These are phyloP conservation scores for Mycena galericulata DNA, from an alignment of 768 basidiomycete genomes.

Conservation along the genomic window DNA sequence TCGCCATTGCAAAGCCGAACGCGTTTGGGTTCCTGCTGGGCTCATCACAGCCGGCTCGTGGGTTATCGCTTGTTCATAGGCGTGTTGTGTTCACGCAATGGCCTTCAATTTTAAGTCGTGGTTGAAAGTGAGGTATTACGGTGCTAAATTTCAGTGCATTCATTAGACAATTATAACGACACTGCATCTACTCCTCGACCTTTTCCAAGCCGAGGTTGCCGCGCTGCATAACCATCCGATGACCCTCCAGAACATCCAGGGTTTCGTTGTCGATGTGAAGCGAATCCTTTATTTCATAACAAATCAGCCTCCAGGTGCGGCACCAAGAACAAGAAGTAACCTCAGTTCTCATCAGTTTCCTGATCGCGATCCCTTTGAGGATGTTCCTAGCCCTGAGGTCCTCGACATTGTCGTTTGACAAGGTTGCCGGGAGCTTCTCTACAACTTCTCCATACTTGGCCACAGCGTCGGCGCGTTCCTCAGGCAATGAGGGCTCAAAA, in stretches of 20 bases:
- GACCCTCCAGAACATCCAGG: constrained; percentile 35
- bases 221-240: constrained; percentile 30
- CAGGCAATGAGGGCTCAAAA: constrained; percentile 39
- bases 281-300: constrained; percentile 21
- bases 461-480: constrained; percentile 32
- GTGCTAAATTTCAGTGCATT: too few species aligned
- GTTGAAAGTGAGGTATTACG: too few species aligned
- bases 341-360: constrained; percentile 39
- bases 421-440: constrained; percentile 7
- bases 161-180: too few species aligned
- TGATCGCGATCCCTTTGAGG: constrained; percentile 35
- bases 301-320: background rate
- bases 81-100: too few species aligned
- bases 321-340: background rate
- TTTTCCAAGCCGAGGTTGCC: constrained; percentile 37
- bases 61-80: too few species aligned
- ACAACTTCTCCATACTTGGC: constrained; percentile 28
- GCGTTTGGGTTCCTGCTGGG: too few species aligned
- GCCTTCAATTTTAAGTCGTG: too few species aligned
- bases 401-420: constrained; percentile 23
- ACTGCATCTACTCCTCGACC: background rate
- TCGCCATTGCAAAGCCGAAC: too few species aligned
- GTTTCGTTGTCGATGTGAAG: constrained; percentile 39
- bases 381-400: constrained; percentile 29
- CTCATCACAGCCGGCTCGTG: too few species aligned